Evolutionary conservation across 164 flowering plant species (phyloP).

Genomic region (Tetracentron sinense): DNA sequence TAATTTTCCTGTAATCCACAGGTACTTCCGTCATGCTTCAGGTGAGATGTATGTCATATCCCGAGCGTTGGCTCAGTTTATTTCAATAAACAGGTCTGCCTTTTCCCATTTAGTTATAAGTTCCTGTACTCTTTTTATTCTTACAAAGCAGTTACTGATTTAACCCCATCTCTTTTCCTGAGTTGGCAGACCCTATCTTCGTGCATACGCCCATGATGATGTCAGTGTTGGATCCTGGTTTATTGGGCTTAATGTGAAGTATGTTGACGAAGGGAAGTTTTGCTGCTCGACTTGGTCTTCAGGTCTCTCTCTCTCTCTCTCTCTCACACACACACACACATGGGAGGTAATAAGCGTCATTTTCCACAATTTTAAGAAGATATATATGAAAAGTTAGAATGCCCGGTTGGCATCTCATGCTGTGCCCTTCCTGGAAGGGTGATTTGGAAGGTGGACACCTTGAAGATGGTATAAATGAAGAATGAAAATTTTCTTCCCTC

Average conservation of each 20-base stretch:
- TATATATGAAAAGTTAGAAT: no score
- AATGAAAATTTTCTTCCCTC: no score
- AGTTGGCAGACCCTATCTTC: slow-evolving; percentile 60
- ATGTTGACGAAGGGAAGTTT: slow-evolving; percentile 75
- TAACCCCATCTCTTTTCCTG: slow-evolving; percentile 1
- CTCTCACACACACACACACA: slow-evolving; percentile 15
- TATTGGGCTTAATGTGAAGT: slow-evolving; percentile 78
- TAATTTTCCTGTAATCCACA: slow-evolving; percentile 23
- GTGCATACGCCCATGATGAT: slow-evolving; percentile 92
- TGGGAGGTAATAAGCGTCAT: no score
- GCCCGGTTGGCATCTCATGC: no score
- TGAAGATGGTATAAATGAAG: not conserved
- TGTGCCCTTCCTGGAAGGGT: no score
- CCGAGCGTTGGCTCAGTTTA: slow-evolving; percentile 74
- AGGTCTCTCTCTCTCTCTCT: slow-evolving; percentile 50
- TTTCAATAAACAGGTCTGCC: slow-evolving; percentile 78
- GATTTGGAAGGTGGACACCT: no score
- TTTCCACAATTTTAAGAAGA: no score
- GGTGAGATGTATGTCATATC: slow-evolving; percentile 87
- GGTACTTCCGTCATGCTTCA: slow-evolving; percentile 94
- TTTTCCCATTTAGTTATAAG: not conserved
- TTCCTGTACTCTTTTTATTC: not conserved
- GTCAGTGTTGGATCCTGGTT: slow-evolving; percentile 93
- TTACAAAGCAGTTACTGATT: not conserved
- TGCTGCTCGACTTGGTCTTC: slow-evolving; percentile 91